Evolutionary conservation across 225 moss, liverwort and hornwort genomes (phyloP), one percentile per base, ranked within the genome.

Genomic region (Pseudisothecium myosuroides): DNA sequence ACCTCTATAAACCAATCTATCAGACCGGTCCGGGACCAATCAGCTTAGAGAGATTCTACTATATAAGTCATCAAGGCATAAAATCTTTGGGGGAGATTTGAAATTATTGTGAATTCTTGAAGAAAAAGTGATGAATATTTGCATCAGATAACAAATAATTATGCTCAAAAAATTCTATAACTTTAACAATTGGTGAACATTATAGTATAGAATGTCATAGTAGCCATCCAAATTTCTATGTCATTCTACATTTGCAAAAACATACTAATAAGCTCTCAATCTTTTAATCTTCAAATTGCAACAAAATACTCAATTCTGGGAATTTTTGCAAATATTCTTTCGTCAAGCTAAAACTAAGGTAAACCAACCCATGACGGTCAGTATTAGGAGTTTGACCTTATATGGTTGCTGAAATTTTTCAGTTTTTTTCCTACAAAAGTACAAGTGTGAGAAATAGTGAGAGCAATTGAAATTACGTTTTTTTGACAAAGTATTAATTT

Each of bases 291-390:
- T 17, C 11, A 29, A 29, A 47, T 9, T 29, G 6, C 6, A 74
- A 47, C 18, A 17, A 74, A 74, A 71, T 18, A 47, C 6, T 29
- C 18, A 74, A 45, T 29, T 29, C 10, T 74, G 0, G 4, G 3
- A 29, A 6, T 29, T 47, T 45, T 47, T 17, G 6, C 11, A 75
- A 31, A 32, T 32, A 31, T 31, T 7, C 6, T 49, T 75, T 0
- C 7, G 47, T 19, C 0, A 18, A 0, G 49, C 19, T 18, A 49
- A 18, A 31, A 74, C 7, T n/a, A n/a, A n/a, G n/a, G n/a, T n/a
- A n/a, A n/a, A n/a, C n/a, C n/a, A n/a, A n/a, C n/a, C n/a, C n/a
- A n/a, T n/a, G n/a, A n/a, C n/a, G n/a, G n/a, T n/a, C n/a, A n/a
- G n/a, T n/a, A n/a, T n/a, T n/a, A n/a, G n/a, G n/a, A n/a, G n/a